Base-by-base conservation (phyloP, 108 stramenopile species). In the Aurantiochytrium sp. region DNA sequence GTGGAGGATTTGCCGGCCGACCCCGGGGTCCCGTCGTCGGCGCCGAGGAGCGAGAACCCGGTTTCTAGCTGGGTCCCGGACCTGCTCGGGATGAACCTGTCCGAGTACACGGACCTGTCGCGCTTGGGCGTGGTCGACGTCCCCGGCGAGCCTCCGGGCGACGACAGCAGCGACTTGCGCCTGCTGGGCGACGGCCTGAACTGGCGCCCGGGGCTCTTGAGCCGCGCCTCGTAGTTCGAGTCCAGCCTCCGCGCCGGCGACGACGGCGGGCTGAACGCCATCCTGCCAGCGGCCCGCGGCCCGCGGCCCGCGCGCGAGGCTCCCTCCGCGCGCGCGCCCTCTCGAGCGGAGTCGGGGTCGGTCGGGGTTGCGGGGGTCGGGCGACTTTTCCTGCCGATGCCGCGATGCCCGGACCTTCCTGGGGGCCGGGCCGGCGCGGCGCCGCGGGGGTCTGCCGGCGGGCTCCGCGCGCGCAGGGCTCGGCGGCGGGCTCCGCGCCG, bases 81-180 rank as follows among this genome's bases (percentile, higher is more conserved):
- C 22, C 90, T 87, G 24, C 89, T 41, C 4, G 90, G 90, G n/a
- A 90, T 90, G 54, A 90, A 90, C 4, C 90, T 88, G 55, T 90
- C 90, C 86, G 88, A 89, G 89, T 90, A 90, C n/a, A 90, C 86
- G 21, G 89, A 81, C 42, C 73, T 12, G 27, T 81, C 73, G 42
- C 73, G 73, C 45, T 81, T 81, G 27, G 73, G 73, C 45, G 73
- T 81, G 45, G 42, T 48, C 42, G 39, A 27, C 3, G 73, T 12
- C 39, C 21, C 39, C 8, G 34, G 27, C 42, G 73, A 81, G 73
- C 27, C 12, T 37, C 45, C 42, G 10, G 73, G 42, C 42, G 39
- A 48, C 32, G 59, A 65, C 1, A 65, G 59, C 34, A 65, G 59
- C 2, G 42, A 27, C 45, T 81, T 41, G 6, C 45, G 39, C 39